These are phyloP conservation scores for Globisporangium cylindrosporum DNA, from an alignment of 352 stramenopile genomes.

Conservation along the genomic window DNA sequence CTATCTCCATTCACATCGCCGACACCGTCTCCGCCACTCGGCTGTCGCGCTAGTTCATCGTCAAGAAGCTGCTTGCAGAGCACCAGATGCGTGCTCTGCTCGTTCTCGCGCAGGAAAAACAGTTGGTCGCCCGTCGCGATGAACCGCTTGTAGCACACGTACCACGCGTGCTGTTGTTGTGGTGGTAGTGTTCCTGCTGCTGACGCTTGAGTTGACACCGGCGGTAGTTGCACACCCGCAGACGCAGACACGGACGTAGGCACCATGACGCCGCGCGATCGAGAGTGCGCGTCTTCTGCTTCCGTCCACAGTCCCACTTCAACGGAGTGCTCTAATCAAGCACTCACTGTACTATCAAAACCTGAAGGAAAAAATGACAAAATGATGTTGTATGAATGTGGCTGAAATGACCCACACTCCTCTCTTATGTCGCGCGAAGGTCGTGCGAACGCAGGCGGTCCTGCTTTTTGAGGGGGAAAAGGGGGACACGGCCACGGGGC, in stretches of 20 bases:
- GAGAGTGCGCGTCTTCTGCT: background rate
- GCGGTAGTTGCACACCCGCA: background rate
- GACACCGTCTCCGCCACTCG: too few species aligned
- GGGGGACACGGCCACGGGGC: slow-evolving; percentile 3
- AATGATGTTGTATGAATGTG: slow-evolving; percentile 6
- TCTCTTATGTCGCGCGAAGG: background rate
- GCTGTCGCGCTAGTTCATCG: slow-evolving; percentile 6
- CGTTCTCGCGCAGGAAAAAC: slow-evolving; percentile 21
- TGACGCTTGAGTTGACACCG: background rate
- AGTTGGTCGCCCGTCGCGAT: slow-evolving; percentile 16
- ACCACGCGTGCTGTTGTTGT: slow-evolving; percentile 6
- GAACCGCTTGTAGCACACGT: slow-evolving; percentile 7
- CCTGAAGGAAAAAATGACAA: background rate
- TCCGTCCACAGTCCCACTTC: background rate
- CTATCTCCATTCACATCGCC: too few species aligned
- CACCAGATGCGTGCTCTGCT: slow-evolving; percentile 14
- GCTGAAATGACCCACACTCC: background rate
- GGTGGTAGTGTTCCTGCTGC: background rate
- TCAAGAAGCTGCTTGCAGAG: slow-evolving; percentile 16
- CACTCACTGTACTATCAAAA: background rate
- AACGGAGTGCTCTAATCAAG: background rate
- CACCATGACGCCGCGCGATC: background rate
- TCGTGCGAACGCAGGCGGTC: background rate
- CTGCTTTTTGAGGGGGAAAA: background rate
- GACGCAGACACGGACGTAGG: background rate